Evolutionary conservation across 495 filamentous ascomycete species (phyloP), one percentile per base, ranked within the genome.

Genomic region (Talaromyces stipitatus): DNA sequence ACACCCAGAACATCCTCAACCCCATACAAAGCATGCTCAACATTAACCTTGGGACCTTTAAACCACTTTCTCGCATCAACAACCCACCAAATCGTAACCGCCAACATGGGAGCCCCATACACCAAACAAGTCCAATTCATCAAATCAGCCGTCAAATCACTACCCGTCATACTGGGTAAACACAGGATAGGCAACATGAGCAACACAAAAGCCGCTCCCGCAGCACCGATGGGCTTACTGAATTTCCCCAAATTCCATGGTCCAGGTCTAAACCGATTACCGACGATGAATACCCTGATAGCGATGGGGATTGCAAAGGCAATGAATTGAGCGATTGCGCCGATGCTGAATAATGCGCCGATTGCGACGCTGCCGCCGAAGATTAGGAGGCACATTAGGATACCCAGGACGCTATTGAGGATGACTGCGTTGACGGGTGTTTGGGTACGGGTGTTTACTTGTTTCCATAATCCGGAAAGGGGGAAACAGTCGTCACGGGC

Each of bases 51-150:
- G 0, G 88, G 88, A 0, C 88, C 88, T 58, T 82, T 87, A 68
- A 91, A 91, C 88, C 88, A 90, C 59, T 82, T 83, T 22, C 73
- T 76, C 4, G 88, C 88, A 65, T 82, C 81, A 29, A 90, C 72
- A 61, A 85, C 67, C 79, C 86, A 91, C 85, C 87, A 90, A 48
- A 89, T 67, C 4, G 78, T 63, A 9, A 87, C 78, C 4, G 77
- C 68, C 8, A 83, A 33, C 84, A 86, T 87, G 11, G 84, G 83
- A 14, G 64, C 83, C n/a, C 85, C 87, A 64, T 86, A 91, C 28
- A 91, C 88, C 30, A 90, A 75, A 65, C 75, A 78, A 4, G 88
- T 91, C 87, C 87, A 90, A 59, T 89, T 90, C 87, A 90, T 90
- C 55, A 73, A 38, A 33, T 81, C 75, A 27, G 64, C 72, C 38